Evolutionary conservation across 2,329 filamentous ascomycete species (phyloP).

Genomic region (Cytospora piceae): DNA sequence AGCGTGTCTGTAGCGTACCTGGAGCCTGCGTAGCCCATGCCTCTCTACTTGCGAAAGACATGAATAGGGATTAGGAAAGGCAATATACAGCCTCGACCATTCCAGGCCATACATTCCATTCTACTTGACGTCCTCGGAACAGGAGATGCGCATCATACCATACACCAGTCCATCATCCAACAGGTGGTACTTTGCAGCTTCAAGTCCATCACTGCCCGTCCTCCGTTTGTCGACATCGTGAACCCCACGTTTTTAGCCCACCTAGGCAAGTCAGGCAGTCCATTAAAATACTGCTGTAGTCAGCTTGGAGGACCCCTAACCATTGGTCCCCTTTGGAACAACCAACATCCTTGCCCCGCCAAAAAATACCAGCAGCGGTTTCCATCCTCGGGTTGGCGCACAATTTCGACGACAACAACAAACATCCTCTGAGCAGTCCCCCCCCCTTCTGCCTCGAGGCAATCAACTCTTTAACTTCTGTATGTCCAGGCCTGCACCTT

Average conservation of each 20-base stretch:
- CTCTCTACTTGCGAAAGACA: too few relatives aligned
- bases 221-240: background rate
- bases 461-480: conserved; percentile 19
- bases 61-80: too few relatives aligned
- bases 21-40: too few relatives aligned
- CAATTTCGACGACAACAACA: conserved; percentile 16
- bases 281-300: conserved; percentile 1
- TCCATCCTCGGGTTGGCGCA: conserved; percentile 7
- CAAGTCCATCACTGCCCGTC: too few relatives aligned
- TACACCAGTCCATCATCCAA: background rate
- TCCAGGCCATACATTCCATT: background rate
- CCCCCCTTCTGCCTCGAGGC: conserved; percentile 20
- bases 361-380: conserved; percentile 12
- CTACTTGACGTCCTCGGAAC: background rate
- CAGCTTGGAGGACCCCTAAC: conserved; percentile 3
- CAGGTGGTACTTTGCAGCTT: background rate
- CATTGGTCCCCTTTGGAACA: conserved; percentile 4
- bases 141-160: background rate
- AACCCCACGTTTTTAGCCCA: background rate
- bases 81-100: background rate
- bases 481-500: conserved; percentile 28
- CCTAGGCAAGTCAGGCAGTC: background rate
- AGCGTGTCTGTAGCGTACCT: too few relatives aligned
- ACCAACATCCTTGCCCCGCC: conserved; percentile 3
- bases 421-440: background rate